These are phyloP conservation scores for Metahyphopichia silvanorum DNA, from an alignment of 805 yeast genomes.

Conservation along the genomic window DNA sequence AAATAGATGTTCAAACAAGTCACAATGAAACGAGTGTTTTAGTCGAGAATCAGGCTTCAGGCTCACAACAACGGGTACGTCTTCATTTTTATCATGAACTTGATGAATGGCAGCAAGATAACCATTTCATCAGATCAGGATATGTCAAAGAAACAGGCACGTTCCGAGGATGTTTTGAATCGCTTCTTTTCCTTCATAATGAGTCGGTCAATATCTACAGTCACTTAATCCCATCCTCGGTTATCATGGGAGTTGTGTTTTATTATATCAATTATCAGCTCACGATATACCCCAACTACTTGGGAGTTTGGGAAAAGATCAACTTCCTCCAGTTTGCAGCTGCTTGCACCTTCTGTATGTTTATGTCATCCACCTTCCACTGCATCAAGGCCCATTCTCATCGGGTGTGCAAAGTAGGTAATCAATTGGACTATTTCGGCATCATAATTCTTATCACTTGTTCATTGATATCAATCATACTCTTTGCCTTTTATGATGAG, in stretches of 20 bases:
- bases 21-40: too few relatives aligned
- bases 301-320: constrained; percentile 40
- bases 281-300: constrained; percentile 18
- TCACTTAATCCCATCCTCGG: constrained; percentile 50
- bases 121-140: constrained; percentile 61
- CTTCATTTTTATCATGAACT: constrained; percentile 50
- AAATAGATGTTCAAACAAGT: too few relatives aligned
- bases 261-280: constrained; percentile 25
- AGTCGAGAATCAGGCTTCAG: too few relatives aligned
- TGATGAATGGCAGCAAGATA: constrained; percentile 73
- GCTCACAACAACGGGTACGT: too few relatives aligned
- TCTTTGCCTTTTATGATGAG: constrained; percentile 45
- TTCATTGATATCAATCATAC: constrained; percentile 47
- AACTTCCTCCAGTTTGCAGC: constrained; percentile 52
- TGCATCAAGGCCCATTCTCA: constrained; percentile 65
- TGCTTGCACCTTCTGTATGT: constrained; percentile 59
- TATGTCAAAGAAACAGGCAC: constrained; percentile 59
- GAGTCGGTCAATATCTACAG: constrained; percentile 72
- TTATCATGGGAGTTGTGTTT: constrained; percentile 21
- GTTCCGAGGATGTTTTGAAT: constrained; percentile 40
- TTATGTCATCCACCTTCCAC: constrained; percentile 66
- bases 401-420: constrained; percentile 51
- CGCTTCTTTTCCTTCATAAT: constrained; percentile 59
- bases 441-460: constrained; percentile 66
- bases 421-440: constrained; percentile 74